A percentile compares a stretch with the other conserved stretches of the same genome.
These are phyloP conservation scores for Diplogelasinospora grovesii DNA, from an alignment of 495 filamentous ascomycete genomes.

Conservation along the genomic window DNA sequence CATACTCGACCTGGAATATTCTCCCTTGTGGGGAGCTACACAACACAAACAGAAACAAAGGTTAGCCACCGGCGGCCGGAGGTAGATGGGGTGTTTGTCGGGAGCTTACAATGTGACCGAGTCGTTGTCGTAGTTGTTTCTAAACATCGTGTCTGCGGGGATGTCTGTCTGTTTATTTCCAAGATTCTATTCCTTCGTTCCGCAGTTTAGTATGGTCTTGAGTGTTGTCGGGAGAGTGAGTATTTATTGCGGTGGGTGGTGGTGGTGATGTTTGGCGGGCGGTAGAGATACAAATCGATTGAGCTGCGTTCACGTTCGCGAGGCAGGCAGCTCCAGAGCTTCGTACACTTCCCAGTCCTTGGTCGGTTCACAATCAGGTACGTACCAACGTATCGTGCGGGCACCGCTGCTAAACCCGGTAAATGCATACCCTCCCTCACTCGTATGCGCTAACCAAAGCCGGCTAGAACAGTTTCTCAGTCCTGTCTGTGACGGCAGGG, in stretches of 20 bases:
- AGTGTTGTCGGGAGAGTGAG: neutral
- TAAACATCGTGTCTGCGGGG: conserved; percentile 66
- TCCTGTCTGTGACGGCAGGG: too few species aligned
- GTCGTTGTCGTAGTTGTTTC: conserved; percentile 99
- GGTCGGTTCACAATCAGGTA: too few species aligned
- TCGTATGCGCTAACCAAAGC: too few species aligned
- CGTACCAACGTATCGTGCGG: too few species aligned
- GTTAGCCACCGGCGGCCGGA: conserved; percentile 15
- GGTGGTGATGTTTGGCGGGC: conserved; percentile 3
- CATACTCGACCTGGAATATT: conserved; percentile 99
- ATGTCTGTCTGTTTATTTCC: too few species aligned
- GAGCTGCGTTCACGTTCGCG: neutral
- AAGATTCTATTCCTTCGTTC: too few species aligned
- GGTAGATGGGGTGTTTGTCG: too few species aligned
- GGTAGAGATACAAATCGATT: neutral
- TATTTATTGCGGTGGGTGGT: neutral
- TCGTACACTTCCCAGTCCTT: too few species aligned
- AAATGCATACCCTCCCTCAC: too few species aligned
- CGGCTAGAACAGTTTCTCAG: too few species aligned
- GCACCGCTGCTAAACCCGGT: too few species aligned
- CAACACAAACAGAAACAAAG: neutral
- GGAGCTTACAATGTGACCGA: conserved; percentile 96
- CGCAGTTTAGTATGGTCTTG: conserved; percentile 1
- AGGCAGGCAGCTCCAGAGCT: conserved; percentile 30
- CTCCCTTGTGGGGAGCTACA: conserved; percentile 93